A percentile compares a stretch with the other conserved stretches of the same genome.
Conservation (phyloP, 2,329 filamentous ascomycete species). For the Pseudogymnoascus sp. region DNA sequence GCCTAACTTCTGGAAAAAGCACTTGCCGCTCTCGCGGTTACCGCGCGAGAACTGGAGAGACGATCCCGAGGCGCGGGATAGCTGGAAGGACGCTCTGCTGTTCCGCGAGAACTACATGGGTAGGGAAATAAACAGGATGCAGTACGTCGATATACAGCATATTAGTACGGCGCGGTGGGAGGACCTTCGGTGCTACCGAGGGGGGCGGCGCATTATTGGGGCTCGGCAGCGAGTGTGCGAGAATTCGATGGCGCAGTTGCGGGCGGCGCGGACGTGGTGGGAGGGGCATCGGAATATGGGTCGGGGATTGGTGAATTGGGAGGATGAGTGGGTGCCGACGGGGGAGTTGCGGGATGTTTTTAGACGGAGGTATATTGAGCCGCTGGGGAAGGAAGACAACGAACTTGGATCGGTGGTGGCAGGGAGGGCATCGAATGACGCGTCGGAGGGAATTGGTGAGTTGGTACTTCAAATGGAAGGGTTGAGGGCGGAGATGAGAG, state of each 20-base stretch:
- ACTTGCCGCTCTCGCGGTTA: not conserved
- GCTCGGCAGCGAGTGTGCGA: not conserved
- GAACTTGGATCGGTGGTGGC: not conserved
- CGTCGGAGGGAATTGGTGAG: not conserved
- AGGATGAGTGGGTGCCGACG: not conserved
- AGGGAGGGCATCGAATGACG: not conserved
- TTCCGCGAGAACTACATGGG: not conserved
- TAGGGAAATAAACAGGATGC: not conserved
- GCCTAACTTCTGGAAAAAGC: not conserved
- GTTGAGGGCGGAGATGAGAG: conserved; percentile 57
- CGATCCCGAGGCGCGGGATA: not conserved
- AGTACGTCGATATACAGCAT: not conserved
- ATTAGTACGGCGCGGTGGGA: not conserved
- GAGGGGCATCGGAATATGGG: not conserved
- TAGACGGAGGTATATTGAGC: not conserved
- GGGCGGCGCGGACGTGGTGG: not conserved
- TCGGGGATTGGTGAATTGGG: not conserved
- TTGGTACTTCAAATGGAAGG: conserved; percentile 26
- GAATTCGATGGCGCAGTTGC: not conserved
- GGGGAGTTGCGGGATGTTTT: not conserved
- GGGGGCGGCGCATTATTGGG: not conserved
- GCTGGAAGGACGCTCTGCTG: not conserved
- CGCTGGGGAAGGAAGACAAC: not conserved
- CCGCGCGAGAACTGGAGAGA: not conserved
- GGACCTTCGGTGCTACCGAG: not conserved